Evolutionary conservation across 2,329 filamentous ascomycete species (phyloP).

Genomic region (Fusarium acutatum): DNA sequence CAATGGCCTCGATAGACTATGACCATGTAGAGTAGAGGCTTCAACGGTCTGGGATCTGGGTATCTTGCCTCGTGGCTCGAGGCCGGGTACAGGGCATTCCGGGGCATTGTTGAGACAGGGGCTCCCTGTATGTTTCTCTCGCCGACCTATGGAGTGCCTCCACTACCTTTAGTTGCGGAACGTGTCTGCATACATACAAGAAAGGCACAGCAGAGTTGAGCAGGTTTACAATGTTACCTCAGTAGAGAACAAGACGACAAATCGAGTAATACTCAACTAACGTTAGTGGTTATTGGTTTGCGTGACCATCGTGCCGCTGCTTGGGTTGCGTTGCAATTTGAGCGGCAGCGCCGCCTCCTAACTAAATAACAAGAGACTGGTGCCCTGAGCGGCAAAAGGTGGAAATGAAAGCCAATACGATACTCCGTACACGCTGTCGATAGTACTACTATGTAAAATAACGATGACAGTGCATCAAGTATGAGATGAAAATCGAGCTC

Average conservation of each 20-base stretch:
- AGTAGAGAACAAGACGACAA: neutral
- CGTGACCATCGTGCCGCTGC: conserved; percentile 2
- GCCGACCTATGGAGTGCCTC: neutral
- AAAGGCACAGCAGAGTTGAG: neutral
- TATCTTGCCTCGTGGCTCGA: conserved; percentile 31
- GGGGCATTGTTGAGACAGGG: conserved; percentile 23
- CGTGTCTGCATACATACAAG: neutral
- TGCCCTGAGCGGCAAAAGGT: neutral
- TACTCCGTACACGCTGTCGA: neutral
- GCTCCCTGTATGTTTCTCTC: conserved; percentile 14
- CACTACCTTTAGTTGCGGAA: neutral
- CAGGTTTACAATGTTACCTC: neutral
- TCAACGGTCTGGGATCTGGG: conserved; percentile 10
- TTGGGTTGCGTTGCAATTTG: neutral
- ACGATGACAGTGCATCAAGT: neutral
- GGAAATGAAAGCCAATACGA: neutral
- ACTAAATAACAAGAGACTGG: neutral
- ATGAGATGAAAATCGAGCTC: neutral
- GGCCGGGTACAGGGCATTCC: conserved; percentile 26
- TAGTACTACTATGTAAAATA: neutral
- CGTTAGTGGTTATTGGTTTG: neutral
- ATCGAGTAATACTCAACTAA: neutral
- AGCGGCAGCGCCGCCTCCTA: neutral
- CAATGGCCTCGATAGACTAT: neutral
- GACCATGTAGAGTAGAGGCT: neutral